Evolutionary conservation across 352 stramenopile species (phyloP).

Genomic region (Phytophthora sp.): DNA sequence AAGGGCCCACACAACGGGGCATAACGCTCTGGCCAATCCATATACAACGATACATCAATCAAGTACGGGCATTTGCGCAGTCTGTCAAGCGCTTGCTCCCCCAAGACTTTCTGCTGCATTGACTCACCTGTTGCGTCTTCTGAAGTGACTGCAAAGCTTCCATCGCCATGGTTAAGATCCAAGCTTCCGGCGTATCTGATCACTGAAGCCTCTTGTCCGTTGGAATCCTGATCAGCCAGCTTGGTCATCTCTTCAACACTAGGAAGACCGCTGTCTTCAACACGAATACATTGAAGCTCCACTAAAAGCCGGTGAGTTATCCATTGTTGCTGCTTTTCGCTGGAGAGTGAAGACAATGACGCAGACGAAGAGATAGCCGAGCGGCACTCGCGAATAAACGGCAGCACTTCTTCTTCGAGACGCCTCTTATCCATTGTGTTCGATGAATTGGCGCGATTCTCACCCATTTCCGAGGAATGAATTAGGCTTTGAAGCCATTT

Average conservation of each 20-base stretch:
- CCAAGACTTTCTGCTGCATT: conserved; percentile 39
- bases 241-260: conserved; percentile 32
- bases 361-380: conserved; percentile 33
- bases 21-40: conserved; percentile 66
- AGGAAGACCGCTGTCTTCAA: conserved; percentile 29
- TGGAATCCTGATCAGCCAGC: conserved; percentile 19
- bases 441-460: background rate
- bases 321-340: conserved; percentile 43
- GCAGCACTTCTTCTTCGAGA: conserved; percentile 31
- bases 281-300: conserved; percentile 30
- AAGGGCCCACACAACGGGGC: conserved; percentile 63
- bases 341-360: conserved; percentile 30
- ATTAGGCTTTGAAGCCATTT: conserved; percentile 26
- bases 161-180: conserved; percentile 22
- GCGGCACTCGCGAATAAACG: conserved; percentile 38
- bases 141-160: no score
- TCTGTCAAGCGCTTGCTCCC: conserved; percentile 49
- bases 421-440: conserved; percentile 10
- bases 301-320: conserved; percentile 34
- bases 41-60: conserved; percentile 62
- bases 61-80: conserved; percentile 67
- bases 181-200: conserved; percentile 52
- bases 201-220: conserved; percentile 22
- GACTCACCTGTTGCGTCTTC: conserved; percentile 55
- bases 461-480: background rate